These are phyloP conservation scores for Termitomyces titanicus DNA, from an alignment of 768 basidiomycete genomes.

Conservation along the genomic window DNA sequence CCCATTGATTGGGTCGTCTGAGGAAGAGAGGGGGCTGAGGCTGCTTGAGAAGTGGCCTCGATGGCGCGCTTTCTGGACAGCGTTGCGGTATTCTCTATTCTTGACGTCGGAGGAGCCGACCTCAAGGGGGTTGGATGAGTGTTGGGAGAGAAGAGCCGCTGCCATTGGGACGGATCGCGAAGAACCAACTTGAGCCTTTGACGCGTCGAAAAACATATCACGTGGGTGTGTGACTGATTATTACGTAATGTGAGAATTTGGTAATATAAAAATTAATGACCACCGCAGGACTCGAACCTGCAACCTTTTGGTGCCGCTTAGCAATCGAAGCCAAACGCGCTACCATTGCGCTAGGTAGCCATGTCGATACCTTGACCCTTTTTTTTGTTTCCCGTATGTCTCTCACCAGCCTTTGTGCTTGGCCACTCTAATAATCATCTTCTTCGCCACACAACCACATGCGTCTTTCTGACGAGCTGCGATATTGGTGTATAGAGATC, in stretches of 20 bases:
- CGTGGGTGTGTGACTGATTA: slow-evolving; percentile 1
- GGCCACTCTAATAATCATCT: neutral
- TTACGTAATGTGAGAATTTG: neutral
- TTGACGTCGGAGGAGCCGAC: slow-evolving; percentile 57
- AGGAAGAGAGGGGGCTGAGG: slow-evolving; percentile 36
- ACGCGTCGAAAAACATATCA: slow-evolving; percentile 13
- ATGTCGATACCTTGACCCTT: slow-evolving; percentile 10
- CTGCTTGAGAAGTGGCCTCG: slow-evolving; percentile 7
- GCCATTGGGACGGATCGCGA: slow-evolving; percentile 26
- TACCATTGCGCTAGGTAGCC: slow-evolving; percentile 93
- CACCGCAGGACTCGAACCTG: slow-evolving; percentile 74
- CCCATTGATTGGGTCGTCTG: slow-evolving; percentile 50
- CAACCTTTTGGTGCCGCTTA: slow-evolving; percentile 84
- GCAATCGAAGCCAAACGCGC: slow-evolving; percentile 93
- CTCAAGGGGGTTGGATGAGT: slow-evolving; percentile 75
- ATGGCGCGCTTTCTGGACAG: slow-evolving; percentile 24
- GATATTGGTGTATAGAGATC: slow-evolving; percentile 35
- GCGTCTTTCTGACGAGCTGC: slow-evolving; percentile 39
- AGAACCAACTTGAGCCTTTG: slow-evolving; percentile 1
- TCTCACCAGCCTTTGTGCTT: neutral
- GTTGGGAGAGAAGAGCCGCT: slow-evolving; percentile 51
- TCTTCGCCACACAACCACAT: slow-evolving; percentile 31
- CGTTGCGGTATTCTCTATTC: slow-evolving; percentile 42
- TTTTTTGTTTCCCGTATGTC: too few species aligned
- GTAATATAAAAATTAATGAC: slow-evolving; percentile 41